A percentile compares a stretch with the other conserved stretches of the same genome.
phyloP scores from a whole-genome alignment of 2,329 filamentous ascomycete species.

The Colletotrichum somersetense region DNA sequence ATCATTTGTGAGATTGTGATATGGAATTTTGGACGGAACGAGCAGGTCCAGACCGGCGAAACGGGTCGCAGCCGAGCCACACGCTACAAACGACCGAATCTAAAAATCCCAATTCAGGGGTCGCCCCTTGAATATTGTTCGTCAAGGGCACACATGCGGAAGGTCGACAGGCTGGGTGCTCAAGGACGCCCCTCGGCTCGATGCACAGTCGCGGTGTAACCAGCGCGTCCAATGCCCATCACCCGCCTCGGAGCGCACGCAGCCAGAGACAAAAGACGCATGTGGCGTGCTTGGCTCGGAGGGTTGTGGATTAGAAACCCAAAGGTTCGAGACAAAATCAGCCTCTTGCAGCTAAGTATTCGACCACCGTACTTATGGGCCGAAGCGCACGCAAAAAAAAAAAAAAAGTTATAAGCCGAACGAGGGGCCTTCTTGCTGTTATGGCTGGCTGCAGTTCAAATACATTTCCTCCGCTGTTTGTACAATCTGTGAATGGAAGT shows the following conservation, averaged over 20 bases:
- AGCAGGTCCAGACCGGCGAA: background rate
- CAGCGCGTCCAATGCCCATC: background rate
- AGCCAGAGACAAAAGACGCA: constrained; percentile 9
- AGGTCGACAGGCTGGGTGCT: background rate
- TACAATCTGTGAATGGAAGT: background rate
- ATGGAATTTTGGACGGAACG: background rate
- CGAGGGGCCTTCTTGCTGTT: background rate
- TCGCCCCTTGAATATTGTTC: background rate
- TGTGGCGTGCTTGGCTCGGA: constrained; percentile 13
- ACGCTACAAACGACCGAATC: background rate
- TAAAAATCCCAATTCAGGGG: background rate
- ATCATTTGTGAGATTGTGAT: too few relatives aligned
- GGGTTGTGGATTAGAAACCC: background rate
- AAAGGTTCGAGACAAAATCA: background rate
- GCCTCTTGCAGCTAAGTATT: background rate
- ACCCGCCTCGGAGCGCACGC: background rate
- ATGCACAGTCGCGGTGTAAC: background rate
- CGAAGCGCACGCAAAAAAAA: background rate
- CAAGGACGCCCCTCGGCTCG: background rate
- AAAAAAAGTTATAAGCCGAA: background rate
- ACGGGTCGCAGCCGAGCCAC: constrained; percentile 4
- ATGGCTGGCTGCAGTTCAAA: background rate
- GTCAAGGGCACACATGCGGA: constrained; percentile 8
- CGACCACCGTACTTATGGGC: background rate
- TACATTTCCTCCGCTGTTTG: background rate